A percentile compares a stretch with the other conserved stretches of the same genome.
Conservation (phyloP, 352 stramenopile species). For the Pythium aphanidermatum region DNA sequence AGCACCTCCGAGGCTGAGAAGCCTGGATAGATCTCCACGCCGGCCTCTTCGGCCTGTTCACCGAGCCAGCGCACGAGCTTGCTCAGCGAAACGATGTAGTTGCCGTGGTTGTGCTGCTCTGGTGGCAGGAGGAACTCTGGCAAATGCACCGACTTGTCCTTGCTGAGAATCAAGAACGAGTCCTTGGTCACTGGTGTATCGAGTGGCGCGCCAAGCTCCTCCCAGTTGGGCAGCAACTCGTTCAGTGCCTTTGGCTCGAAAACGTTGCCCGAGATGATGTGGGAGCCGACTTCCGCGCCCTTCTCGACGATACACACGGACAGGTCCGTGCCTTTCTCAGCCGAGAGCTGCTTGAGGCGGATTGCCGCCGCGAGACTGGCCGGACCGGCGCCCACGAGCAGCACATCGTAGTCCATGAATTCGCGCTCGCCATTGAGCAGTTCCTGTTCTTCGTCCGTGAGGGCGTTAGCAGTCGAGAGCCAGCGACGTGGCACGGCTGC, state of each 20-base stretch:
- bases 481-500: constrained; percentile 17
- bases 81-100: constrained; percentile 97
- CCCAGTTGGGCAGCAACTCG: constrained; percentile 96
- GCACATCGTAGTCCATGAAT: constrained; percentile 98
- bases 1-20: constrained; percentile 95
- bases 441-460: constrained; percentile 61
- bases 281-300: constrained; percentile 94
- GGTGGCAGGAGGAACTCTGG: constrained; percentile 91
- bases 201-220: constrained; percentile 84
- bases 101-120: constrained; percentile 98
- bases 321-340: constrained; percentile 91
- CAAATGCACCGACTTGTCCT: constrained; percentile 82
- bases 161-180: constrained; percentile 90
- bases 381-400: constrained; percentile 89
- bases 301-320: constrained; percentile 96
- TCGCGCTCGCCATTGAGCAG: constrained; percentile 79
- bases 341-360: constrained; percentile 96
- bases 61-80: constrained; percentile 97
- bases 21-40: constrained; percentile 99
- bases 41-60: constrained; percentile 94
- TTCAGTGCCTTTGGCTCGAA: constrained; percentile 97
- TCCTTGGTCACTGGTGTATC: constrained; percentile 94
- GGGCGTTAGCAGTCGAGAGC: constrained; percentile 22
- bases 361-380: constrained; percentile 96
- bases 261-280: constrained; percentile 99